phyloP scores from a whole-genome alignment of 1,139 yeast species.

The Geotrichum fermentans region DNA sequence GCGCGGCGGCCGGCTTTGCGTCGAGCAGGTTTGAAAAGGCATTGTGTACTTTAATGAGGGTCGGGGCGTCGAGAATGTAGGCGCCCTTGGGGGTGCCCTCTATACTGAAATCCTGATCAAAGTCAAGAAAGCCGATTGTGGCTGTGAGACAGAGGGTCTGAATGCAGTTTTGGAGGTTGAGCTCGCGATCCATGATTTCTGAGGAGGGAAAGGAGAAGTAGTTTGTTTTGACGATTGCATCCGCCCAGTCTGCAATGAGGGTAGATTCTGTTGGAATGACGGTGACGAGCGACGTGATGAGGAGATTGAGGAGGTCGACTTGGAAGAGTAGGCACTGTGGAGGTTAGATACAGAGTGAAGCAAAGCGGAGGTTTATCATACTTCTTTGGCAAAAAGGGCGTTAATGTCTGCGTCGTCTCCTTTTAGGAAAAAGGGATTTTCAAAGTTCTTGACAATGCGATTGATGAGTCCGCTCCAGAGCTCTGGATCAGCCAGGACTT shows the following conservation, averaged over 20 bases:
- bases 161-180: conserved; percentile 14
- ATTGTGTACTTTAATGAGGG: conserved; percentile 43
- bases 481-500: conserved; percentile 25
- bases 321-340: conserved; percentile 15
- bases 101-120: conserved; percentile 32
- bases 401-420: conserved; percentile 20
- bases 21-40: conserved; percentile 30
- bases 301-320: conserved; percentile 30
- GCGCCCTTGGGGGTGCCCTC: conserved; percentile 31
- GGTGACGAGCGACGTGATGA: conserved; percentile 30
- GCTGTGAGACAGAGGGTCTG: conserved; percentile 28
- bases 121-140: conserved; percentile 34
- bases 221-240: conserved; percentile 44
- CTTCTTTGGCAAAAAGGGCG: conserved; percentile 22
- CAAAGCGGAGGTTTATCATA: conserved; percentile 7
- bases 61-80: conserved; percentile 44
- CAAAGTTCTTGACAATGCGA: conserved; percentile 21
- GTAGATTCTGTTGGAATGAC: conserved; percentile 30
- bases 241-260: conserved; percentile 53
- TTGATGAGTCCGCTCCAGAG: conserved; percentile 26
- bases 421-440: conserved; percentile 14
- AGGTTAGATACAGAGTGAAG: too few species aligned
- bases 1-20: conserved; percentile 42
- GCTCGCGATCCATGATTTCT: conserved; percentile 8
- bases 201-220: conserved; percentile 40